Conservation (phyloP, 345 rosid genomes). For the Populus pruinosa region DNA sequence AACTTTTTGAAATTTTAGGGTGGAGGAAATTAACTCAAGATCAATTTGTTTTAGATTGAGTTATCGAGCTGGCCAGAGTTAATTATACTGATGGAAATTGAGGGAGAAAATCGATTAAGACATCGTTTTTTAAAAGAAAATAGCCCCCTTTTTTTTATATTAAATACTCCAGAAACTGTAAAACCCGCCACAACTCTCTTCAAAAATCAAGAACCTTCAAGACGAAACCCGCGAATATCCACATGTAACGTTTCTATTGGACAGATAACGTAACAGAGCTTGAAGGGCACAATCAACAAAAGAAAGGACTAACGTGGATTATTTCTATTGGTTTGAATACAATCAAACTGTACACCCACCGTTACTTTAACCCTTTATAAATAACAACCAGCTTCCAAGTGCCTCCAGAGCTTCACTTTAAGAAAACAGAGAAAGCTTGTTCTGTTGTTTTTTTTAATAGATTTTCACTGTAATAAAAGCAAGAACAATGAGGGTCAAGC, state of each 20-base stretch:
- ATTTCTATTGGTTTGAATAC: conserved; percentile 20
- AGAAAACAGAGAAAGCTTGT: neutral
- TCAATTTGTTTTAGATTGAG: no score
- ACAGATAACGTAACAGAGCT: no score
- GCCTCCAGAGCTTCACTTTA: neutral
- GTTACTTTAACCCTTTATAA: neutral
- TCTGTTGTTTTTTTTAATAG: neutral
- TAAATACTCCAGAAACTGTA: neutral
- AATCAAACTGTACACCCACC: neutral
- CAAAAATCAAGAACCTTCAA: conserved; percentile 16
- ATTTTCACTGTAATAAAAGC: neutral
- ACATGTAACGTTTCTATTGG: no score
- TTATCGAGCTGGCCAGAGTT: no score
- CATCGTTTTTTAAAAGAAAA: neutral
- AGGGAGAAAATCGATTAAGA: no score
- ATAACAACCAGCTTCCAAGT: neutral
- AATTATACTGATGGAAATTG: no score
- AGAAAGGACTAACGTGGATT: conserved; percentile 18
- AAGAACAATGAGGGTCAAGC: conserved; percentile 22
- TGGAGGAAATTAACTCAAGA: no score
- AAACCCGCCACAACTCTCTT: neutral
- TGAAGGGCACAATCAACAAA: no score
- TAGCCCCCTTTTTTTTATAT: neutral
- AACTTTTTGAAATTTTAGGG: no score
- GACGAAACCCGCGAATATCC: neutral